Evolutionary conservation across 2,329 filamentous ascomycete species (phyloP), one percentile per base, ranked within the genome.

Genomic region (Paraconiothyrium brasiliense): DNA sequence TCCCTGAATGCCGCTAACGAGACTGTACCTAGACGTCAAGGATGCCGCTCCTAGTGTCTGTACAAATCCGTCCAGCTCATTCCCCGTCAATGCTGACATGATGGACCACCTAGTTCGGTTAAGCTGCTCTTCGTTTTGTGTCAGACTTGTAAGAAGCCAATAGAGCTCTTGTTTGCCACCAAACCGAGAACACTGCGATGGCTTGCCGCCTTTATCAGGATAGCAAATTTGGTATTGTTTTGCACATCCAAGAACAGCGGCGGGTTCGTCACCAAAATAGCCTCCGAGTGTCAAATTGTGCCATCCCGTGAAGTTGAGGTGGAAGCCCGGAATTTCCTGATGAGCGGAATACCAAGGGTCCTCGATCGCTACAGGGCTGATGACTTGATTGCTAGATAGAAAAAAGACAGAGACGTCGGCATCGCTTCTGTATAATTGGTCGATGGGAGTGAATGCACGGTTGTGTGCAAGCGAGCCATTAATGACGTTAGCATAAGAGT

Each of bases 391-490:
- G 22, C 63, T 48, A 14, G 64, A 63, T 2, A 78, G 66, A 54
- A 76, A 74, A 56, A 77, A 70, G 11, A 78, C 41, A 8, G 67
- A 64, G 37, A 72, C 55, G 54, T 78, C 76, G 4, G 69, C 70
- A 50, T 75, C 69, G 13, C 61, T 64, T 35, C 61, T 61, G 20
- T 9, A 27, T 2, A 47, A 14, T 20, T 13, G 9, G 7, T 44
- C 14, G 51, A 44, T 37, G 14, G 22, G 35, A 44, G 39, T 27
- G 35, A 22, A 37, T 20, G 11, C 37, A 4, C 22, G 22, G 37
- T 54, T 44, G 11, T 16, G 11, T 32, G 51, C 37, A 32, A 41
- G 39, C 13, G 39, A 41, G 22, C 32, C 50, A 24, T 41, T 54
- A 27, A 50, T 32, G 2, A 50, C 48, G 20, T 50, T 50, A n/a